A percentile compares a stretch with the other conserved stretches of the same genome.
phyloP scores from a whole-genome alignment of 2,329 filamentous ascomycete species.

The Magnaporthales sp. region DNA sequence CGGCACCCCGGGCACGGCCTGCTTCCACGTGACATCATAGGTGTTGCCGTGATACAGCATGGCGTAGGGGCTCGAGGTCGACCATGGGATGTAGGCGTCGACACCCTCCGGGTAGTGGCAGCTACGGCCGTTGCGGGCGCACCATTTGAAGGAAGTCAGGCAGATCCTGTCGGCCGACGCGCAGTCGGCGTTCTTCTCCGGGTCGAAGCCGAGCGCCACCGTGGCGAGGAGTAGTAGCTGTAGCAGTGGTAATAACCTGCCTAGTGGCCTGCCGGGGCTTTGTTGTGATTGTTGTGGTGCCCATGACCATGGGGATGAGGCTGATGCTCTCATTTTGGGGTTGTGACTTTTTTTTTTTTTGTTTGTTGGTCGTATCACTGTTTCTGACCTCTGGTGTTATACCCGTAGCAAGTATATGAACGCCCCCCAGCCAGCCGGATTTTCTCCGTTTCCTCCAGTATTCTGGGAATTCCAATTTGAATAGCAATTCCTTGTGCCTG shows the following conservation, averaged over 20 bases:
- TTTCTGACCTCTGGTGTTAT: background rate
- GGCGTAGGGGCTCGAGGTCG: constrained; percentile 2
- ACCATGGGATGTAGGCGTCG: constrained; percentile 3
- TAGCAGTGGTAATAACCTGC: background rate
- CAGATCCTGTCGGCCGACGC: constrained; percentile 2
- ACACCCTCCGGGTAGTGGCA: constrained; percentile 3
- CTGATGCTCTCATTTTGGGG: background rate
- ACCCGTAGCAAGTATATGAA: background rate
- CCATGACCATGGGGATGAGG: background rate
- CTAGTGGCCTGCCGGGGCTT: background rate
- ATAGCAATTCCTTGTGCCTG: no score
- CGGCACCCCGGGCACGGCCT: constrained; percentile 3
- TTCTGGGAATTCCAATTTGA: background rate
- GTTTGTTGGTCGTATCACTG: background rate
- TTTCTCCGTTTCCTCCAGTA: background rate
- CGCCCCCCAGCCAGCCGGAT: background rate
- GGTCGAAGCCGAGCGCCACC: background rate
- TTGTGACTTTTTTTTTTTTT: background rate
- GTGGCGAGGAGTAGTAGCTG: background rate
- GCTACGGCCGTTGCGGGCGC: background rate
- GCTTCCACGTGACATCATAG: constrained; percentile 6
- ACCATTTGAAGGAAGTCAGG: constrained; percentile 7
- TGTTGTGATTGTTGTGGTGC: background rate
- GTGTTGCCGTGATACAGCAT: constrained; percentile 4
- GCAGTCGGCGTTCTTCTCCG: constrained; percentile 5